Evolutionary conservation across 441 rosid genomes (phyloP), one percentile per base, ranked within the genome.

Genomic region (Biscutella laevigata): DNA sequence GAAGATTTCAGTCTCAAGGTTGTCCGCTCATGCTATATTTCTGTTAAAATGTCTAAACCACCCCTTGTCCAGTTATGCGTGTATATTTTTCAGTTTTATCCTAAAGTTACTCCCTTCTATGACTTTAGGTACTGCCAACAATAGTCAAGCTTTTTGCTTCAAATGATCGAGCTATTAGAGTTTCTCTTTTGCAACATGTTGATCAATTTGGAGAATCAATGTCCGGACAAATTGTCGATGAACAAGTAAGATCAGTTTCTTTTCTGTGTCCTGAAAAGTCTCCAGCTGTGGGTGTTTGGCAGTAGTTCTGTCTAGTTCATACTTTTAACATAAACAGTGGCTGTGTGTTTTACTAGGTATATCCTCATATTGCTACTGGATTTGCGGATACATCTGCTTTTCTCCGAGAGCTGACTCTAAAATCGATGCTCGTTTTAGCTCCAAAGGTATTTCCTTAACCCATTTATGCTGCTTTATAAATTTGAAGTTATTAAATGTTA

Each of bases 341-440:
- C 42, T 53, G 29, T 60, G 12, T 20, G n/a, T 40, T 32, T 53
- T 26, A 27, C 49, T 68, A 89, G 97, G 95, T 86, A 58, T 94
- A 78, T 66, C 95, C 97, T 61, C 97, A 86, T 56, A 77, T 94
- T 61, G 88, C 96, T 56, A 83, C 90, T 61, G 97, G 99, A 56
- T 89, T 94, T 71, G 72, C 92, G 28, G 99, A 94, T 60, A 75
- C 95, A 24, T 84, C 95, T 60, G 95, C 97, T 48, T 84, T 84
- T 76, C 95, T 94, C 45, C 94, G 97, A 44, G 99, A 94, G 69
- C 64, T 94, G 80, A 88, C 97, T 78, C 99, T 94, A 38, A 94
- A 94, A 62, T 89, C 99, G 27, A 89, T 94, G 96, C 97, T 94
- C 64, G 74, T 84, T 62, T 77, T 94, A 74, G 94, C 97, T 61